A percentile compares a stretch with the other conserved stretches of the same genome.
Conservation (phyloP, 2,329 filamentous ascomycete genomes). For the Diaporthe ilicicola region DNA sequence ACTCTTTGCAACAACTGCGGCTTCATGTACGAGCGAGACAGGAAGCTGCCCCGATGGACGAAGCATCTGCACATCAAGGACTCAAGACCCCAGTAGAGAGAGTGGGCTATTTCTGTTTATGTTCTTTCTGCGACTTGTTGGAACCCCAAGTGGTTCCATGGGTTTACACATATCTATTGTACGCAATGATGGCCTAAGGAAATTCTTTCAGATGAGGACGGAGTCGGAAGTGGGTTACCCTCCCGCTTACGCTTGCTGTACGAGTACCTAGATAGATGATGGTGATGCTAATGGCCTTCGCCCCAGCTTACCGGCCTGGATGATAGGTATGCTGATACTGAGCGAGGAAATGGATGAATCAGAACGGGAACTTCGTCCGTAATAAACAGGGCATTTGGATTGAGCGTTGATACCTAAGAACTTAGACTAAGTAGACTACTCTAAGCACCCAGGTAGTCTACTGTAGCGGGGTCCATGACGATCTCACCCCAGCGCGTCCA, state of each 20-base stretch:
- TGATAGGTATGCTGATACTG: neutral
- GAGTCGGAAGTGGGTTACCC: neutral
- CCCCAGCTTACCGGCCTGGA: neutral
- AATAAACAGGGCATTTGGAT: neutral
- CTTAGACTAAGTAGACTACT: no score
- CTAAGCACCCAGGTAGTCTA: neutral
- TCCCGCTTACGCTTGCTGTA: neutral
- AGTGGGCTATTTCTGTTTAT: neutral
- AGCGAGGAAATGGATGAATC: neutral
- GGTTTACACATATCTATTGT: neutral
- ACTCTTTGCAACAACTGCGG: conserved; percentile 94
- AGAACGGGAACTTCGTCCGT: neutral
- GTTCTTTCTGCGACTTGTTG: neutral
- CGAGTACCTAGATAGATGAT: conserved; percentile 20
- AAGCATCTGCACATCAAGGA: conserved; percentile 69
- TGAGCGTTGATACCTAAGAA: neutral
- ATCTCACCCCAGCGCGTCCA: neutral
- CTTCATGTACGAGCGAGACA: conserved; percentile 86
- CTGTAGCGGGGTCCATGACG: neutral
- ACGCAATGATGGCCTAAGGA: neutral
- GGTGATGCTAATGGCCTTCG: conserved; percentile 10
- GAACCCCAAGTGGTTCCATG: neutral
- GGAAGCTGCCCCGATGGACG: conserved; percentile 81
- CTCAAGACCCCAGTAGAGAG: conserved; percentile 37
- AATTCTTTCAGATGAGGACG: neutral